A percentile compares a stretch with the other conserved stretches of the same genome.
Evolutionary conservation across 306 rosid genomes (phyloP).

Genomic region (Luffa acutangula): DNA sequence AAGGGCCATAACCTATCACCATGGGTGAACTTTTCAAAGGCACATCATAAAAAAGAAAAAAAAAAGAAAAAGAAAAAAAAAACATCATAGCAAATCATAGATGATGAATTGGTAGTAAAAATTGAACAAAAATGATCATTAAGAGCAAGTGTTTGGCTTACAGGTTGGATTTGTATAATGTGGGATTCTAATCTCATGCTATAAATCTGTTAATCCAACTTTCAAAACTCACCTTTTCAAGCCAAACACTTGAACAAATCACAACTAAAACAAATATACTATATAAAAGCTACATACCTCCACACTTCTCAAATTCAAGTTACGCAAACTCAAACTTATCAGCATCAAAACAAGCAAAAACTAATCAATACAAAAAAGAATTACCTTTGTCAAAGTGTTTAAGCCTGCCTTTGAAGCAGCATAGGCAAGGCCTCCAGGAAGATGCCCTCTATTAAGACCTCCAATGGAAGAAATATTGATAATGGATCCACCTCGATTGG

Average conservation of each 20-base stretch:
- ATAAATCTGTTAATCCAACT: not conserved
- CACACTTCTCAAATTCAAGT: not conserved
- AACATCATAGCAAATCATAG: not conserved
- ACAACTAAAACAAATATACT: too few relatives aligned
- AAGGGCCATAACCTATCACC: slow-evolving; percentile 57
- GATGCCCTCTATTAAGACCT: slow-evolving; percentile 44
- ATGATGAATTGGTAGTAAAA: not conserved
- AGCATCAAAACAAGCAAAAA: not conserved
- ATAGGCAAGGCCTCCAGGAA: slow-evolving; percentile 56
- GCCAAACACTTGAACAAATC: not conserved
- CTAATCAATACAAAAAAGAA: not conserved
- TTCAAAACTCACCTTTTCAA: not conserved
- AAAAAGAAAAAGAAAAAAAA: not conserved
- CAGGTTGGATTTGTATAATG: not conserved
- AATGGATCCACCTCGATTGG: slow-evolving; percentile 39
- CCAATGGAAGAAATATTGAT: slow-evolving; percentile 59
- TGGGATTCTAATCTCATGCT: not conserved
- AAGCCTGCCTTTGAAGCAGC: slow-evolving; percentile 44
- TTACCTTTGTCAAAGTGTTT: slow-evolving; percentile 49
- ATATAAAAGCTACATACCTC: too few relatives aligned
- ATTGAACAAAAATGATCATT: not conserved
- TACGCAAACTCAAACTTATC: not conserved
- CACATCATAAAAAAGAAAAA: not conserved
- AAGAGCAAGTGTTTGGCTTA: too few relatives aligned
- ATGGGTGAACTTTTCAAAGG: not conserved